phyloP scores from a whole-genome alignment of 805 yeast species.

The Schwanniomyces occidentalis region DNA sequence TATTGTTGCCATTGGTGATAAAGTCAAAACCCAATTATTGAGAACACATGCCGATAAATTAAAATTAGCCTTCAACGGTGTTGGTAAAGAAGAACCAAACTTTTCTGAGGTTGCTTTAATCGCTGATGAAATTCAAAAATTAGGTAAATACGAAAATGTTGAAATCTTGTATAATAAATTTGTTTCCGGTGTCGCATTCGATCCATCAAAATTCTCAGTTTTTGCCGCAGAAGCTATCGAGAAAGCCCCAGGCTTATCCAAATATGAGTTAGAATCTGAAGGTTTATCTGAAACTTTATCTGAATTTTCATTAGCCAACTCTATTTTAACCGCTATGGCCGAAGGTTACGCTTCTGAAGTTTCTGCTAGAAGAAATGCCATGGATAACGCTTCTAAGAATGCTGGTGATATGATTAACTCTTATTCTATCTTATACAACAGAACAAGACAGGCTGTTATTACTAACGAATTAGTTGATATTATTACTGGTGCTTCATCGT shows the following conservation, averaged over 20 bases:
- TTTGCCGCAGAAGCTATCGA: slow-evolving; percentile 72
- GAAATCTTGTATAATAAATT: slow-evolving; percentile 88
- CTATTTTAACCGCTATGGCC: slow-evolving; percentile 87
- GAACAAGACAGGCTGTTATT: slow-evolving; percentile 99
- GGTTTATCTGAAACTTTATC: slow-evolving; percentile 70
- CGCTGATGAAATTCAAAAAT: slow-evolving; percentile 75
- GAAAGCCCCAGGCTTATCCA: slow-evolving; percentile 80
- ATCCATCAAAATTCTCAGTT: slow-evolving; percentile 70
- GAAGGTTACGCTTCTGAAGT: slow-evolving; percentile 98
- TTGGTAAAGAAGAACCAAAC: slow-evolving; percentile 96
- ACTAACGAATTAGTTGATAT: slow-evolving; percentile 99
- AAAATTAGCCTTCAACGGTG: slow-evolving; percentile 79
- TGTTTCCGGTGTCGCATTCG: slow-evolving; percentile 84
- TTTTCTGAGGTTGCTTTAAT: slow-evolving; percentile 87
- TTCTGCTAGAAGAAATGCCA: slow-evolving; percentile 98
- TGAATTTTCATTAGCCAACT: slow-evolving; percentile 88
- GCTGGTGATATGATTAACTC: slow-evolving; percentile 98
- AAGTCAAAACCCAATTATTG: slow-evolving; percentile 81
- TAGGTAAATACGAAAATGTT: slow-evolving; percentile 71
- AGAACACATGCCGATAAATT: slow-evolving; percentile 76
- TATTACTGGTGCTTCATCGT: slow-evolving; percentile 98
- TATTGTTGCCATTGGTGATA: slow-evolving; percentile 90
- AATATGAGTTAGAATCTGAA: slow-evolving; percentile 73
- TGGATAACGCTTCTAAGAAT: slow-evolving; percentile 99
- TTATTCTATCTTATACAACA: slow-evolving; percentile 97